Percentiles rank a stretch among this genome's conserved stretches.
Conservation (phyloP, 2,329 filamentous ascomycete species). For the Akanthomyces muscarius region DNA sequence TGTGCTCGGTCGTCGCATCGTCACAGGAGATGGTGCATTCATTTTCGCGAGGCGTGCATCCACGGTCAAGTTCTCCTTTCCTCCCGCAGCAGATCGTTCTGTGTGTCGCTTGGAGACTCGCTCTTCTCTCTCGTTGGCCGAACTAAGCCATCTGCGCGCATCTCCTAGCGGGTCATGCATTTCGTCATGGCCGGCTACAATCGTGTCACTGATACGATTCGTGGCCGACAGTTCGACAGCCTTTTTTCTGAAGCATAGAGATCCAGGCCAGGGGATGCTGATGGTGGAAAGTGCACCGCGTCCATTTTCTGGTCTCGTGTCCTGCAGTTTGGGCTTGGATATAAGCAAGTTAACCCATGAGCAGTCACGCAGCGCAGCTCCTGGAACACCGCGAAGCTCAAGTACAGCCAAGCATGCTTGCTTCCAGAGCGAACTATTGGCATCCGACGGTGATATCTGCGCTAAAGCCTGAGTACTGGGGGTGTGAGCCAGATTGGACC, state of each 20-base stretch:
- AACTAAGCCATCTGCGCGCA: constrained; percentile 47
- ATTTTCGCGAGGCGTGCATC: constrained; percentile 40
- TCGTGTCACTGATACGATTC: constrained; percentile 36
- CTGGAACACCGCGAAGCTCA: constrained; percentile 46
- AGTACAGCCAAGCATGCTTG: constrained; percentile 48
- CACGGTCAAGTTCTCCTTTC: constrained; percentile 40
- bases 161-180: constrained; percentile 46
- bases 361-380: constrained; percentile 39
- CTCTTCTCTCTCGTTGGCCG: constrained; percentile 43
- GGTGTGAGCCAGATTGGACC: constrained; percentile 44
- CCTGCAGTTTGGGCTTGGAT: constrained; percentile 40
- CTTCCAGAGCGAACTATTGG: constrained; percentile 45
- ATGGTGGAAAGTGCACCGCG: constrained; percentile 33
- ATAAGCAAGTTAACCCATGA: constrained; percentile 51
- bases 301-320: constrained; percentile 40
- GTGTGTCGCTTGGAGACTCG: constrained; percentile 45
- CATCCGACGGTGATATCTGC: constrained; percentile 37
- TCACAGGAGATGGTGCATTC: constrained; percentile 50
- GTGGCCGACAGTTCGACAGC: constrained; percentile 38
- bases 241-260: constrained; percentile 50
- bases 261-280: constrained; percentile 51
- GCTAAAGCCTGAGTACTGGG: constrained; percentile 50
- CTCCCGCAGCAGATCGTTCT: constrained; percentile 42
- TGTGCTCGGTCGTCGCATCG: constrained; percentile 47
- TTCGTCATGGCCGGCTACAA: constrained; percentile 36